Conservation (phyloP, 2,329 filamentous ascomycete species). For the Tolypocladium cylindrosporum region DNA sequence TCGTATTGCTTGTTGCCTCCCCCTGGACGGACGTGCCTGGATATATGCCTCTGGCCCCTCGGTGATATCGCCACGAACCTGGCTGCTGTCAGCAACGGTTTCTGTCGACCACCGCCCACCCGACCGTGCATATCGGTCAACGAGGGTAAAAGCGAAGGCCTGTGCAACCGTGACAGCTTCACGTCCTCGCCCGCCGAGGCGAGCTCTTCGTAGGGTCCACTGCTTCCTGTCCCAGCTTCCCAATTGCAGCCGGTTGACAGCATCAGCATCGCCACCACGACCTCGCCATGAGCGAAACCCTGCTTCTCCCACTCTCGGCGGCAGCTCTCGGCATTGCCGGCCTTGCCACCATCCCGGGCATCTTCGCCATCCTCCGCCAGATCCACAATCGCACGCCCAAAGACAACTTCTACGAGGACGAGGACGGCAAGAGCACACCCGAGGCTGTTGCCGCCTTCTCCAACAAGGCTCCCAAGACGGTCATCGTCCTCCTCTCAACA, state of each 20-base stretch:
- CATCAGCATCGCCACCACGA: not conserved
- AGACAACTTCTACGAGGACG: slow-evolving; percentile 52
- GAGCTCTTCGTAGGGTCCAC: not conserved
- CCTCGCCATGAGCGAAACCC: slow-evolving; percentile 2
- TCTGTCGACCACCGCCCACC: not conserved
- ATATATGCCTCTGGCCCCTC: not conserved
- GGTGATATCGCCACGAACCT: not conserved
- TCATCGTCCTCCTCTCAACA: slow-evolving; percentile 42
- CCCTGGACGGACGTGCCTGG: not conserved
- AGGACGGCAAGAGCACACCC: slow-evolving; percentile 58
- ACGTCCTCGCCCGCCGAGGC: not conserved
- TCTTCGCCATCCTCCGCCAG: slow-evolving; percentile 23
- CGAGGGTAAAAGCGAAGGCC: not conserved
- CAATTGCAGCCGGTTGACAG: not conserved
- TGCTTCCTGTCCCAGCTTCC: not conserved
- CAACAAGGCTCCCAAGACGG: slow-evolving; percentile 43
- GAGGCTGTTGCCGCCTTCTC: slow-evolving; percentile 55
- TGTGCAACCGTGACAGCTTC: not conserved
- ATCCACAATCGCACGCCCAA: slow-evolving; percentile 23
- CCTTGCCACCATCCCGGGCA: slow-evolving; percentile 26
- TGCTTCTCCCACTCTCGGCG: slow-evolving; percentile 17
- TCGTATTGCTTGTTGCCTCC: not conserved
- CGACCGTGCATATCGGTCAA: not conserved
- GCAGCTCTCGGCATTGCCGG: slow-evolving; percentile 23
- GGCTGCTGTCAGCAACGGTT: not conserved